These are phyloP conservation scores for Ampelomyces quisqualis DNA, from an alignment of 2,329 filamentous ascomycete genomes.

Conservation along the genomic window DNA sequence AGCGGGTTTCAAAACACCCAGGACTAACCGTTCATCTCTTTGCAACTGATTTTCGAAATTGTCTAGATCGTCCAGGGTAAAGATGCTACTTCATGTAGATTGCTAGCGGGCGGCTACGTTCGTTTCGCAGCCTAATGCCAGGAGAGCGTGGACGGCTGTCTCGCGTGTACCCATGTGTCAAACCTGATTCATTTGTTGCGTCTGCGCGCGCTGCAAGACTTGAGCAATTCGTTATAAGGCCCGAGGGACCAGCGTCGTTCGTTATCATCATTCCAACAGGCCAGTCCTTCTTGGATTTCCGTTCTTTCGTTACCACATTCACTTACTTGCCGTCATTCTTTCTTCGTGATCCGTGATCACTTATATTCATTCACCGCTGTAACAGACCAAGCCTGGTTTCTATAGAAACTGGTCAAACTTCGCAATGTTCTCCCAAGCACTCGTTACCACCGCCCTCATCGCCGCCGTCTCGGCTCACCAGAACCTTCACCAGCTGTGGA, in stretches of 20 bases:
- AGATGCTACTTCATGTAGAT: conserved; percentile 17
- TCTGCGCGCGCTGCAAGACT: background rate
- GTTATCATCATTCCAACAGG: conserved; percentile 20
- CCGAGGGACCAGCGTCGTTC: conserved; percentile 3
- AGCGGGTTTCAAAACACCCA: conserved; percentile 26
- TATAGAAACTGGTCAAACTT: conserved; percentile 8
- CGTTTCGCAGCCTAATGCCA: conserved; percentile 8
- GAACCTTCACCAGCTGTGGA: conserved; percentile 36
- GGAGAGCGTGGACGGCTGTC: conserved; percentile 19
- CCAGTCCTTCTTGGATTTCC: conserved; percentile 26
- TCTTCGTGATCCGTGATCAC: conserved; percentile 29
- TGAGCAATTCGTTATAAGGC: conserved; percentile 12
- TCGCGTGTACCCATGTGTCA: conserved; percentile 19
- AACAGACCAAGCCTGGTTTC: conserved; percentile 4
- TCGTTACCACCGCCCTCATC: conserved; percentile 29
- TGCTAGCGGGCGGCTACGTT: conserved; percentile 9
- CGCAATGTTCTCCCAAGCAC: conserved; percentile 36
- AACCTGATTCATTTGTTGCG: conserved; percentile 19
- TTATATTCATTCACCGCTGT: conserved; percentile 15
- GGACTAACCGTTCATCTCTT: conserved; percentile 24
- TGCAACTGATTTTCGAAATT: conserved; percentile 9
- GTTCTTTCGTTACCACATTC: conserved; percentile 19
- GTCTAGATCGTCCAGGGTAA: conserved; percentile 10
- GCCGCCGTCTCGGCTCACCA: conserved; percentile 36
- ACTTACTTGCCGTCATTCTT: conserved; percentile 9